phyloP scores from a whole-genome alignment of 805 yeast species.

The Kregervanrija pseudodelftensis region DNA sequence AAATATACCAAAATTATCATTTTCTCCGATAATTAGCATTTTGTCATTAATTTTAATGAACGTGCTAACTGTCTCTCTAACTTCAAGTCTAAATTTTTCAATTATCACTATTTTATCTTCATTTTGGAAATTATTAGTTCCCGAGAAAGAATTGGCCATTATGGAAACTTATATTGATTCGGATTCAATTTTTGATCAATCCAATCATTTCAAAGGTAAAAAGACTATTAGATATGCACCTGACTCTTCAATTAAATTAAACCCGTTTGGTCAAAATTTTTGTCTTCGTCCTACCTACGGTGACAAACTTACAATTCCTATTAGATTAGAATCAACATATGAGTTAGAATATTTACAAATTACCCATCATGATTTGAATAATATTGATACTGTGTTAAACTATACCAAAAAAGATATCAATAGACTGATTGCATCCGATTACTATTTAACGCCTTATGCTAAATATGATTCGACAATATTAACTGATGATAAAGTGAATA shows the following conservation, averaged over 20 bases:
- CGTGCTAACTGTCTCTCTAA: slow-evolving; percentile 45
- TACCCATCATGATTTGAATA: slow-evolving; percentile 49
- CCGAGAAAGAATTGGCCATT: slow-evolving; percentile 27
- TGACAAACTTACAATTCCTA: slow-evolving; percentile 47
- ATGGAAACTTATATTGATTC: slow-evolving; percentile 29
- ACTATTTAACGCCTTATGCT: slow-evolving; percentile 12
- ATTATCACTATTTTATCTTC: slow-evolving; percentile 22
- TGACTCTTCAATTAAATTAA: slow-evolving; percentile 78
- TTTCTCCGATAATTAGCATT: slow-evolving; percentile 49
- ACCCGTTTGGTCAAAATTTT: slow-evolving; percentile 60
- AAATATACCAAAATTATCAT: slow-evolving; percentile 66
- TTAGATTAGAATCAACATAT: slow-evolving; percentile 73
- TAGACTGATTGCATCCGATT: slow-evolving; percentile 23
- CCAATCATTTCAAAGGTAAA: slow-evolving; percentile 73
- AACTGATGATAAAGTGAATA: slow-evolving; percentile 39
- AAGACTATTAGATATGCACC: slow-evolving; percentile 85
- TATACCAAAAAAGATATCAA: slow-evolving; percentile 53
- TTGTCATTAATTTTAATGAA: slow-evolving; percentile 40
- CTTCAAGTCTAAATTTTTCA: slow-evolving; percentile 45
- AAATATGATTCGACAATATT: slow-evolving; percentile 12
- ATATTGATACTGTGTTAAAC: slow-evolving; percentile 39
- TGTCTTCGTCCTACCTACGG: slow-evolving; percentile 44
- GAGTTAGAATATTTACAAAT: slow-evolving; percentile 64
- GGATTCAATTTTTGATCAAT: slow-evolving; percentile 32
- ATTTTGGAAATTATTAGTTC: slow-evolving; percentile 14